A percentile compares a stretch with the other conserved stretches of the same genome.
These are phyloP conservation scores for Plasmodium vivax DNA, from an alignment of 169 alveolate genomes.

Conservation along the genomic window DNA sequence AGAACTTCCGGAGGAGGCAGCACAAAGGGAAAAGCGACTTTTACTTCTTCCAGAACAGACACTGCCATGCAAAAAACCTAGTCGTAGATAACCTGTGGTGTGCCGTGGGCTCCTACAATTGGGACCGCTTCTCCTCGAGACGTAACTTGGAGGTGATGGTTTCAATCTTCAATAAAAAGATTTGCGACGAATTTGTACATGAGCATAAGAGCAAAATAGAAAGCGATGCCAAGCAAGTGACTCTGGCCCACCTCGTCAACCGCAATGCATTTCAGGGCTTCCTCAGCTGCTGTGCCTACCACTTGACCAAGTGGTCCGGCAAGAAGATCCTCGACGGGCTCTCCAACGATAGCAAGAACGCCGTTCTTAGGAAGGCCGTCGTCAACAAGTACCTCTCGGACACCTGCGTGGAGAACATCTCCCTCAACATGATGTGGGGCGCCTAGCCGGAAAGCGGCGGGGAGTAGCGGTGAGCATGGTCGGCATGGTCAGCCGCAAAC, in stretches of 20 bases:
- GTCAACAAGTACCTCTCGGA: constrained; percentile 15
- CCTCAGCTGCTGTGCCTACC: constrained; percentile 43
- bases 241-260: constrained; percentile 8
- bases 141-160: constrained; percentile 82
- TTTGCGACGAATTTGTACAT: constrained; percentile 15
- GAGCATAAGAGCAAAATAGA: constrained; percentile 22
- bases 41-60: constrained; percentile 80
- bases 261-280: constrained; percentile 12
- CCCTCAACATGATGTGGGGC: constrained; percentile 71
- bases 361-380: constrained; percentile 26
- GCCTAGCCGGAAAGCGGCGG: too few species aligned
- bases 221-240: neutral
- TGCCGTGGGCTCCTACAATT: constrained; percentile 81
- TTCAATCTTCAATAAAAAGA: constrained; percentile 74
- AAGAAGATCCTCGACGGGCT: constrained; percentile 22
- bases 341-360: constrained; percentile 33
- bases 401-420: constrained; percentile 16
- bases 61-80: constrained; percentile 82
- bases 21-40: constrained; percentile 51
- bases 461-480: too few species aligned
- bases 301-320: constrained; percentile 16
- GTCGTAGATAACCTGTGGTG: constrained; percentile 84
- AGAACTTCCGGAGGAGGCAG: constrained; percentile 1
- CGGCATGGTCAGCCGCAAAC: neutral
- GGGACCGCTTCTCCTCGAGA: constrained; percentile 84